Percentiles rank a stretch among this genome's conserved stretches.
Conservation (phyloP, 202 grass and related monocot species). For the Carex sylvatica region DNA sequence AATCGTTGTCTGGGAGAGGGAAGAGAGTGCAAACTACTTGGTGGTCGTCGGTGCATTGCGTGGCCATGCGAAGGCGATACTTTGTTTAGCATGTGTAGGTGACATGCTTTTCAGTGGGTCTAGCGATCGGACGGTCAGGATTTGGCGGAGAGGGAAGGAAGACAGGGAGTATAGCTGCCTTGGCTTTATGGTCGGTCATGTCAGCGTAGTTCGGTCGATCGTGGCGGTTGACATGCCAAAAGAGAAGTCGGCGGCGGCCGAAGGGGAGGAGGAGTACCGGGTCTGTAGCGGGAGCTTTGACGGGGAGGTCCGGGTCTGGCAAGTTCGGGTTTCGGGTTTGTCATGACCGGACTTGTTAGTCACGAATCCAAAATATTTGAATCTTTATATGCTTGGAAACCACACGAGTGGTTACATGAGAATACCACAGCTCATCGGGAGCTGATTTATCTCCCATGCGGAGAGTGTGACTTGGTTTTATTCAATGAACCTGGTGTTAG, state of each 20-base stretch:
- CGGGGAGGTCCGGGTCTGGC: constrained; percentile 72
- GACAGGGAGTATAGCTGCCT: constrained; percentile 45
- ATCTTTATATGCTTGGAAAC: background rate
- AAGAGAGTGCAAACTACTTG: constrained; percentile 71
- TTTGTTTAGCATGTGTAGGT: constrained; percentile 55
- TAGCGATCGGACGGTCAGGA: constrained; percentile 68
- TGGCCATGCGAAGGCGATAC: constrained; percentile 63
- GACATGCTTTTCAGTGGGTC: constrained; percentile 64
- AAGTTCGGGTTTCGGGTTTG: constrained; percentile 37
- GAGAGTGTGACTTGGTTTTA: background rate
- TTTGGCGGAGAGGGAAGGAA: constrained; percentile 52
- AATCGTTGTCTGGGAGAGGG: constrained; percentile 84
- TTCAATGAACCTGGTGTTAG: constrained; percentile 6
- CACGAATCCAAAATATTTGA: background rate
- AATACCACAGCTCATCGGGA: background rate
- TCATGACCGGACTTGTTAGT: constrained; percentile 30
- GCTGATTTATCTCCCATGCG: constrained; percentile 1
- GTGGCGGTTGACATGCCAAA: constrained; percentile 25
- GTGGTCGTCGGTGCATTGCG: constrained; percentile 47
- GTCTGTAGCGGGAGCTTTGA: constrained; percentile 79
- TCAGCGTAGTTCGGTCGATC: constrained; percentile 47
- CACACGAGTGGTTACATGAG: background rate
- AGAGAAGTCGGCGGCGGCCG: constrained; percentile 4
- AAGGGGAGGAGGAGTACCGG: constrained; percentile 45
- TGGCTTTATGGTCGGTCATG: constrained; percentile 56